A percentile compares a stretch with the other conserved stretches of the same genome.
These are phyloP conservation scores for Vigna angularis DNA, from an alignment of 306 rosid species.

Conservation along the genomic window DNA sequence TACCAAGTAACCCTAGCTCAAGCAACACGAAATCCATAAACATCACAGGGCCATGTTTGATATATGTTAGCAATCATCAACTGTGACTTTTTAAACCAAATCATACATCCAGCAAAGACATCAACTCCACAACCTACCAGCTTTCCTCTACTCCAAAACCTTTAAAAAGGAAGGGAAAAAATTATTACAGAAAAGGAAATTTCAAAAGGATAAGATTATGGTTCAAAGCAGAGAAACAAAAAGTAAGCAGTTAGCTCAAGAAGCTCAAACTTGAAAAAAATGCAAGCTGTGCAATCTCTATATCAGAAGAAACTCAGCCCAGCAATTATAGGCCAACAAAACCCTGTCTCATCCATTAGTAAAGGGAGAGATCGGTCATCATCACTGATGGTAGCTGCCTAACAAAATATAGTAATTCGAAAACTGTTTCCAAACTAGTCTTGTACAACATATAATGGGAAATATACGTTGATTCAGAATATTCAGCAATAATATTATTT, in stretches of 20 bases:
- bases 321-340: background rate
- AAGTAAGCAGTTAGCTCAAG: constrained; percentile 4
- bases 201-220: background rate
- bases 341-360: background rate
- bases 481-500: background rate
- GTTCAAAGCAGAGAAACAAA: background rate
- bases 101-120: background rate
- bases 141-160: background rate
- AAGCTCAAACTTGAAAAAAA: background rate
- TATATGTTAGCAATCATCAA: background rate
- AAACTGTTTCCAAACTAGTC: constrained; percentile 9
- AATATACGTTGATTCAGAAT: background rate
- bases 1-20: background rate
- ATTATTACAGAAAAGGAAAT: background rate
- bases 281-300: background rate
- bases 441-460: background rate
- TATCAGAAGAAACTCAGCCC: background rate
- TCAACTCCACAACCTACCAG: background rate
- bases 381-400: background rate
- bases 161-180: background rate
- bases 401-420: background rate
- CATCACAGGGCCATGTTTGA: background rate
- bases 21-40: background rate
- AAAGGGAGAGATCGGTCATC: too few species aligned
- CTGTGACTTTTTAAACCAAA: background rate